Evolutionary conservation across 164 flowering plant species (phyloP).

Genomic region (Aristolochia fimbriata): DNA sequence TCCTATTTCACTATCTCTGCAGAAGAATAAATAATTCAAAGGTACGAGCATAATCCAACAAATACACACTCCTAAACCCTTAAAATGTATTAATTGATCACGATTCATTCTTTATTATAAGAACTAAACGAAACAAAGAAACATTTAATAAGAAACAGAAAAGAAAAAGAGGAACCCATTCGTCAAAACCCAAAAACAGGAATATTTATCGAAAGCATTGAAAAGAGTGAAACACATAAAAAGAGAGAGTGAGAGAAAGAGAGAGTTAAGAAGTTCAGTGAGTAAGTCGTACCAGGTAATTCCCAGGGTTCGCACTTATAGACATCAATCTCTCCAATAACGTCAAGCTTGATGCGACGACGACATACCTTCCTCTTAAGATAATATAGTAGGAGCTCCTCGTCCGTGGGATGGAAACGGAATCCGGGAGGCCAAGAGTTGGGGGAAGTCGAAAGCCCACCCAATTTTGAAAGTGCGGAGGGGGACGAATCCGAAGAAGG

Average conservation of each 20-base stretch:
- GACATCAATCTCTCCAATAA: constrained; percentile 21
- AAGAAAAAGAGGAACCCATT: too few relatives aligned
- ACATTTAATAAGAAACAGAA: too few relatives aligned
- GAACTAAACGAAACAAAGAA: too few relatives aligned
- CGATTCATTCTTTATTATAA: too few relatives aligned
- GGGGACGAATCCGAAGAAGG: background rate
- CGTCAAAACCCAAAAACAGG: too few relatives aligned
- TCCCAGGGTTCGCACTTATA: constrained; percentile 32
- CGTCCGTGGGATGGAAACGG: constrained; percentile 31
- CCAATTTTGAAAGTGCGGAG: background rate
- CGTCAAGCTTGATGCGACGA: constrained; percentile 10
- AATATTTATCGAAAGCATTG: background rate
- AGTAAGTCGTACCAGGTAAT: constrained; percentile 18
- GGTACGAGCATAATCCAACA: too few relatives aligned
- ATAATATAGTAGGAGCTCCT: constrained; percentile 22
- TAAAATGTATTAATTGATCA: too few relatives aligned
- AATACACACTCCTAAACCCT: too few relatives aligned
- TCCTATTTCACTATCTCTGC: too few relatives aligned
- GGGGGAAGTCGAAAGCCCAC: constrained; percentile 2
- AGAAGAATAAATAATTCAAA: too few relatives aligned
- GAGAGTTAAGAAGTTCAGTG: background rate
- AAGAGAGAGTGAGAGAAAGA: too few relatives aligned
- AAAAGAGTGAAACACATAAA: background rate
- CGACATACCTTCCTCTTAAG: constrained; percentile 27
- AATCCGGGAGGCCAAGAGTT: constrained; percentile 29